phyloP scores from a whole-genome alignment of 1,284 basidiomycete species.

The Lentinula novae-zelandiae region DNA sequence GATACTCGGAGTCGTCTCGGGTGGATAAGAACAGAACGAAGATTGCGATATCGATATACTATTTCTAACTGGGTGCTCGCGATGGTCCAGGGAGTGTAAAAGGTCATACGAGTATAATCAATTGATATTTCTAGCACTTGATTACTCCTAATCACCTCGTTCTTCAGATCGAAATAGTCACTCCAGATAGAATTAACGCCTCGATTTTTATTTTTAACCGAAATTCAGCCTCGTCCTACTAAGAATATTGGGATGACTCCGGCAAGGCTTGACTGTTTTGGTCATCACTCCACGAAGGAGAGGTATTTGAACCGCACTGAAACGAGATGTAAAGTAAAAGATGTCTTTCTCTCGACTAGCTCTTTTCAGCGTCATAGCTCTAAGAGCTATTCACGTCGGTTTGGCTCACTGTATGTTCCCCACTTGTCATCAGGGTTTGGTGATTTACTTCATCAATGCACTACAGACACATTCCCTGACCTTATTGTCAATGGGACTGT shows the following conservation, averaged over 20 bases:
- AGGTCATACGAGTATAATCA: neutral
- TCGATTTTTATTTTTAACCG: neutral
- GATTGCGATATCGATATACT: neutral
- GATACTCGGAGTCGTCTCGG: neutral
- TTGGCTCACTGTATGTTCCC: neutral
- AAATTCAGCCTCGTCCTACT: neutral
- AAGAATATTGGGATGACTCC: neutral
- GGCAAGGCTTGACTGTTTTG: too few relatives aligned
- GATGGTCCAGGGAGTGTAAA: neutral
- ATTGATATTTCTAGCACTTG: neutral
- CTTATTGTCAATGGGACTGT: slow-evolving; percentile 29
- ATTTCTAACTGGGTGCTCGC: too few relatives aligned
- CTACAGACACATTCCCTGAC: slow-evolving; percentile 32
- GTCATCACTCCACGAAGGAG: neutral
- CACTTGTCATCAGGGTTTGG: too few relatives aligned
- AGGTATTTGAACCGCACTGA: neutral
- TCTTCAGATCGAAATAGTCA: neutral
- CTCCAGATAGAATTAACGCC: neutral
- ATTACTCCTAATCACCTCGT: neutral
- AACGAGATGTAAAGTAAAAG: too few relatives aligned
- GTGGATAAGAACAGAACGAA: neutral
- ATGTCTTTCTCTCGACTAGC: neutral
- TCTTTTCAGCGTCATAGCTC: neutral
- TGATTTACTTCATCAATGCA: neutral
- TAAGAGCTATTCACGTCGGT: neutral